phyloP scores from a whole-genome alignment of 2,329 filamentous ascomycete genomes.

The Raffaelea deltoideospora region DNA sequence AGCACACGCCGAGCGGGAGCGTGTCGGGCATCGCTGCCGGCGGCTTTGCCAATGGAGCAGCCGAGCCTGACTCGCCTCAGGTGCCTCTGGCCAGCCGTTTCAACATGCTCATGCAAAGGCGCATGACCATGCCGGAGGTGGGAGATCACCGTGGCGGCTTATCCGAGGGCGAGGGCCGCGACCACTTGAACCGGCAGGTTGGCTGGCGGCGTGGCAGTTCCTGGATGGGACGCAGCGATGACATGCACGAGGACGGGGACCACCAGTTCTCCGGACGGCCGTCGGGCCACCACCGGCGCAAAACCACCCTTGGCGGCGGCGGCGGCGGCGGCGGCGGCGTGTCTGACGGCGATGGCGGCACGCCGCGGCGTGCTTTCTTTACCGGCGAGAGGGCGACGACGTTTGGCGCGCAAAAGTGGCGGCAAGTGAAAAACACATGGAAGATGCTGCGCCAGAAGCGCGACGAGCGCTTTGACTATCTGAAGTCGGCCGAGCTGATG shows the following conservation, averaged over 20 bases:
- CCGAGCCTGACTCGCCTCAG: constrained; percentile 25
- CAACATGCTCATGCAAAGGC: constrained; percentile 44
- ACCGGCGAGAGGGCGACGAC: constrained; percentile 54
- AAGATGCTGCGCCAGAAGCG: constrained; percentile 68
- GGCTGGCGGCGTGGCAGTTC: constrained; percentile 45
- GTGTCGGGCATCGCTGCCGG: neutral
- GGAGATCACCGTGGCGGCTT: constrained; percentile 45
- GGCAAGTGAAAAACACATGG: constrained; percentile 78
- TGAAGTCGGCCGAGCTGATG: constrained; percentile 92
- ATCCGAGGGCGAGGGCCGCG: constrained; percentile 62
- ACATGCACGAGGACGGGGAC: constrained; percentile 33
- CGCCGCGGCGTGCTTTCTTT: constrained; percentile 41
- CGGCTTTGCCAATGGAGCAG: neutral
- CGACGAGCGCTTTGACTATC: constrained; percentile 78
- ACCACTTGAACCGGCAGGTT: constrained; percentile 38
- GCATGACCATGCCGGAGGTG: constrained; percentile 50
- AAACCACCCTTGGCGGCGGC: too few species aligned
- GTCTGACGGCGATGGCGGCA: constrained; percentile 47
- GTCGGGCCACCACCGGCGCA: constrained; percentile 47
- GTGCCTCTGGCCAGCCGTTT: constrained; percentile 26
- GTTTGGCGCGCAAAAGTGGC: constrained; percentile 73
- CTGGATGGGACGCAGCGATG: constrained; percentile 37
- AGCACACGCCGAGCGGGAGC: constrained; percentile 27
- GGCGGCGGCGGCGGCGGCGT: constrained; percentile 46
- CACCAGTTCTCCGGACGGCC: constrained; percentile 27